Conservation (phyloP, 495 filamentous ascomycete species). For the Echria macrotheca region DNA sequence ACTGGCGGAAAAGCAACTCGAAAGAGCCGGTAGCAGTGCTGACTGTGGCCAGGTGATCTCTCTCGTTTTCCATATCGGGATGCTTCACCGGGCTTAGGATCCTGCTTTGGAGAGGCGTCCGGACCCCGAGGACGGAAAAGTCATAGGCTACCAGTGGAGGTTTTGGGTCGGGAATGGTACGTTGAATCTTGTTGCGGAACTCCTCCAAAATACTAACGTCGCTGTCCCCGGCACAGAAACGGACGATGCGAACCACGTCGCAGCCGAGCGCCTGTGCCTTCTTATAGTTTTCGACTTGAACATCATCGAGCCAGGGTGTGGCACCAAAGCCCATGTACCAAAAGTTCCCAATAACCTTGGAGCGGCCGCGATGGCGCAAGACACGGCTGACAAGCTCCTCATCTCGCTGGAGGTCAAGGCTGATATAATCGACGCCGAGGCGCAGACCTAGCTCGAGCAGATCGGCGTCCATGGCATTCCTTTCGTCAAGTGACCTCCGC, state of each 20-base stretch:
- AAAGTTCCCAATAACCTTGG: conserved; percentile 70
- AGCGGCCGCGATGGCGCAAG: conserved; percentile 54
- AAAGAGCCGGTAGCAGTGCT: conserved; percentile 45
- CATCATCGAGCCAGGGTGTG: conserved; percentile 57
- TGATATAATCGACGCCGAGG: conserved; percentile 68
- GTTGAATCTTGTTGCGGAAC: conserved; percentile 44
- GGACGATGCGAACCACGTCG: conserved; percentile 63
- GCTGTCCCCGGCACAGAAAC: conserved; percentile 53
- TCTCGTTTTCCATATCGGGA: conserved; percentile 52
- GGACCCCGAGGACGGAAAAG: conserved; percentile 59
- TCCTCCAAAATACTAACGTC: conserved; percentile 53
- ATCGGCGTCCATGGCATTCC: conserved; percentile 51
- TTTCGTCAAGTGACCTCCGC: conserved; percentile 26
- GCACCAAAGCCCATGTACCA: conserved; percentile 45
- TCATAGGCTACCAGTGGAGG: conserved; percentile 68
- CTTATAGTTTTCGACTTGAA: conserved; percentile 50
- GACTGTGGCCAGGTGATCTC: conserved; percentile 38
- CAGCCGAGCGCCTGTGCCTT: conserved; percentile 60
- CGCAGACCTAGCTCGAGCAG: conserved; percentile 64
- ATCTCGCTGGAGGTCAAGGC: conserved; percentile 57
- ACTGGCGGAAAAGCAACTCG: conserved; percentile 50
- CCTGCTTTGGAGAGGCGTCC: conserved; percentile 62
- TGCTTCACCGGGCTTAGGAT: conserved; percentile 67
- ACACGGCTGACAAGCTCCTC: conserved; percentile 48
- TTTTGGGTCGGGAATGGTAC: conserved; percentile 48